Conservation (phyloP, 768 basidiomycete genomes). For the Cystobasidium ongulense region DNA sequence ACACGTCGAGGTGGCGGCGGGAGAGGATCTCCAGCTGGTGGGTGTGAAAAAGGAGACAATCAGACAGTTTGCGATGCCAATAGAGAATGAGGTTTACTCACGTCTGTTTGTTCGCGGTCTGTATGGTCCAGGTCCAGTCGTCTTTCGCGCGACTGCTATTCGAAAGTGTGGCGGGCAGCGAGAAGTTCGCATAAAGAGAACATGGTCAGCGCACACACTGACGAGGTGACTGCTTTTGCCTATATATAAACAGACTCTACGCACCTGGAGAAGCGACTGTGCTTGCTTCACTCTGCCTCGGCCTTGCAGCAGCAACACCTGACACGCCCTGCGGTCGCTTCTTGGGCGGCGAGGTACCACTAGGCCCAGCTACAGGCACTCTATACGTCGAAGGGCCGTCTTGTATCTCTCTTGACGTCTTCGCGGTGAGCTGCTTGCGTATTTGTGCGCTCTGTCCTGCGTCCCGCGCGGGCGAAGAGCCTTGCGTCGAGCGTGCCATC, state of each 20-base stretch:
- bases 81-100: background rate
- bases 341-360: constrained; percentile 6
- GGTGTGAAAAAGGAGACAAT: background rate
- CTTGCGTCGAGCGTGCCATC: constrained; percentile 26
- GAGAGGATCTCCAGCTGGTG: constrained; percentile 14
- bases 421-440: constrained; percentile 27
- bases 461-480: constrained; percentile 6
- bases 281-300: background rate
- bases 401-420: background rate
- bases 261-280: background rate
- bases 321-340: background rate
- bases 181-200: background rate
- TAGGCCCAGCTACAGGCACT: constrained; percentile 2
- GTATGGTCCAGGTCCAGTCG: background rate
- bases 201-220: background rate
- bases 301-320: background rate
- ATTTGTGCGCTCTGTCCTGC: background rate
- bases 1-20: constrained; percentile 1
- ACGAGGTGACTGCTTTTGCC: background rate
- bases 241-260: background rate
- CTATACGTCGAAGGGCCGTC: background rate
- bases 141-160: constrained; percentile 1
- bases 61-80: background rate
- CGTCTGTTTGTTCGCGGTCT: background rate
- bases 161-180: background rate